Base-by-base conservation (phyloP, 2,329 filamentous ascomycete species). In the Aciculosporium take region DNA sequence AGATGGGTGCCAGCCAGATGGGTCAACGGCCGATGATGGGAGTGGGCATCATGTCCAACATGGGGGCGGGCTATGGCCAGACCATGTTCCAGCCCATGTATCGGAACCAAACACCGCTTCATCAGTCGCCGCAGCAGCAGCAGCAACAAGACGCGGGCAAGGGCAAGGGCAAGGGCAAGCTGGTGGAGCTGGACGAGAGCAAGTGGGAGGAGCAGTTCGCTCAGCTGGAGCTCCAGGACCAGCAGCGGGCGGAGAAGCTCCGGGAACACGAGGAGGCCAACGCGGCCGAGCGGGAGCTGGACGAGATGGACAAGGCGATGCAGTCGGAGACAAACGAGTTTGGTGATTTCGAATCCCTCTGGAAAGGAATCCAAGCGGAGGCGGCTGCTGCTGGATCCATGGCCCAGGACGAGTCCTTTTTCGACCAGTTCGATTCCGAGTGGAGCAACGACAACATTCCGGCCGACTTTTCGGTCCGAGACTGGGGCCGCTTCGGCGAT, bases 121-220 rank as follows among this genome's bases (percentile, higher is more conserved):
- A 64, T 52, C 67, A 67, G 50, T 23, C 23, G 23, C 37, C 9
- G 12, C 17, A 5, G 18, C 21, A 18, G 21, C 21, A 23, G 42
- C 62, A 64, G 51, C 67, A 66, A 51, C 64, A 66, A 44, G 61
- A 64, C 39, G 69, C 74, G 48, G 68, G 64, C 38, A 83, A 74
- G 48, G 68, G 64, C 38, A 83, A 87, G 60, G 84, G 83, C 45
- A 96, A 96, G 59, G 88, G 84, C 30, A 94, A 93, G 62, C 76
- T 96, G 65, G 81, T 96, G 10, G 91, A 96, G 65, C 74, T 96
- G 20, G 86, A 95, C 57, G 89, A 98, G 52, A 69, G 81, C 55
- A 82, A 94, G 56, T 96, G 91, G 91, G 89, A 96, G 63, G 85
- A 87, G 53, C 87, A 96, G 60, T 98, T 98, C 60, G 84, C 86